Evolutionary conservation across 345 rosid species (phyloP).

Genomic region (Erucastrum elatum): DNA sequence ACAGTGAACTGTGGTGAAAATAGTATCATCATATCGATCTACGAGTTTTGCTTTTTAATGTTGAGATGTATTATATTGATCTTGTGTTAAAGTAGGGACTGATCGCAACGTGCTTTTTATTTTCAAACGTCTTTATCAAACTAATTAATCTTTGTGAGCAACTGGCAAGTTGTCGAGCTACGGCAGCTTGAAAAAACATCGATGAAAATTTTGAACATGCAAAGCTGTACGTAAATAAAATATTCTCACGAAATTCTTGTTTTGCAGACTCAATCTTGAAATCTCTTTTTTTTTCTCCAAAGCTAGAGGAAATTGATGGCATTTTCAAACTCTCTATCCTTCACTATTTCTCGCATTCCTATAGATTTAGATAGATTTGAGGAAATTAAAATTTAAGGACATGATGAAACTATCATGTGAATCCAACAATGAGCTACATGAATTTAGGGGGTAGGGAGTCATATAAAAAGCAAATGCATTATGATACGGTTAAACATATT

Average conservation of each 20-base stretch:
- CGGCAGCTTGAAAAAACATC: background rate
- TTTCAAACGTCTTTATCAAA: background rate
- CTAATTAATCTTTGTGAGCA: background rate
- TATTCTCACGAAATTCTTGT: too few relatives aligned
- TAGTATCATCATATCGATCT: conserved; percentile 29
- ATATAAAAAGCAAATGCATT: background rate
- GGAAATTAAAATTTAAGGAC: background rate
- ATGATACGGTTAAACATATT: too few relatives aligned
- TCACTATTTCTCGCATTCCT: background rate
- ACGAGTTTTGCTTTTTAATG: conserved; percentile 14
- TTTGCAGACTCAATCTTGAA: too few relatives aligned
- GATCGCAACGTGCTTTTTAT: background rate
- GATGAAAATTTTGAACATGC: background rate
- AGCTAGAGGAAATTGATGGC: background rate
- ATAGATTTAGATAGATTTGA: background rate
- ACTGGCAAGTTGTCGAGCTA: background rate
- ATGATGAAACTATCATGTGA: background rate
- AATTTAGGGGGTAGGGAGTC: background rate
- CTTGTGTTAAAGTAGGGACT: conserved; percentile 3
- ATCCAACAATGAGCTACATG: background rate
- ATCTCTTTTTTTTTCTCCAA: background rate
- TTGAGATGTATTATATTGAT: conserved; percentile 8
- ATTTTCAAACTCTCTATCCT: background rate
- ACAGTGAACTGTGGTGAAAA: conserved; percentile 18
- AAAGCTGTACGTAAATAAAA: background rate